These are phyloP conservation scores for Colletotrichum sp. DNA, from an alignment of 2,329 filamentous ascomycete species.

Conservation along the genomic window DNA sequence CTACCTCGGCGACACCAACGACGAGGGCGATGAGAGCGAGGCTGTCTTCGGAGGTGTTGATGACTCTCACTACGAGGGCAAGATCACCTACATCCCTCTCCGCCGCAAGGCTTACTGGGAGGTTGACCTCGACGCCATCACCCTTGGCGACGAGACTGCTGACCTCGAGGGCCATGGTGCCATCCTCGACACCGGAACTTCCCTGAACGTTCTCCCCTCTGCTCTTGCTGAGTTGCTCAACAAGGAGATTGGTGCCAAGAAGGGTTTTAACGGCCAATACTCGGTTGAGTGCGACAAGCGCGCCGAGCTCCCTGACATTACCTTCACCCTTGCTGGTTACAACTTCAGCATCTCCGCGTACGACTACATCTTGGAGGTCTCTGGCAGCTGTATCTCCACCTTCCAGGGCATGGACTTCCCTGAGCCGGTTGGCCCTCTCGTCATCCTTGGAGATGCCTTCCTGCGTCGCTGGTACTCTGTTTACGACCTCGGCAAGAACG, in stretches of 20 bases:
- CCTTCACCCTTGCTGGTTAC: conserved; percentile 87
- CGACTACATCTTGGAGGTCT: conserved; percentile 96
- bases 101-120: conserved; percentile 99
- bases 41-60: conserved; percentile 90
- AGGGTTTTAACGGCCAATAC: conserved; percentile 97
- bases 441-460: conserved; percentile 91
- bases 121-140: conserved; percentile 92
- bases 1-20: conserved; percentile 81
- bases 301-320: conserved; percentile 84
- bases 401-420: conserved; percentile 98
- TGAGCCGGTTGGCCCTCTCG: conserved; percentile 86
- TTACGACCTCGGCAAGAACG: conserved; percentile 89
- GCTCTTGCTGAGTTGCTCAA: conserved; percentile 95
- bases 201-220: conserved; percentile 91
- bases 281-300: conserved; percentile 88
- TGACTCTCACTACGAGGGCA: conserved; percentile 78
- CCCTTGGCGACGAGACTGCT: conserved; percentile 83
- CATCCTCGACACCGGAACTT: conserved; percentile 98
- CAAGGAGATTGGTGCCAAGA: conserved; percentile 97
- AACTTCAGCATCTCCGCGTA: conserved; percentile 89
- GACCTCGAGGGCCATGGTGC: conserved; percentile 94
- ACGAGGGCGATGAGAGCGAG: conserved; percentile 77
- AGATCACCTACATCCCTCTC: conserved; percentile 91
- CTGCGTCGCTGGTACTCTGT: conserved; percentile 91
- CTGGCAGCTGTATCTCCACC: conserved; percentile 94